A percentile compares a stretch with the other conserved stretches of the same genome.
These are phyloP conservation scores for Przewalskia tangutica DNA, from an alignment of 257 asterid species.

Conservation along the genomic window DNA sequence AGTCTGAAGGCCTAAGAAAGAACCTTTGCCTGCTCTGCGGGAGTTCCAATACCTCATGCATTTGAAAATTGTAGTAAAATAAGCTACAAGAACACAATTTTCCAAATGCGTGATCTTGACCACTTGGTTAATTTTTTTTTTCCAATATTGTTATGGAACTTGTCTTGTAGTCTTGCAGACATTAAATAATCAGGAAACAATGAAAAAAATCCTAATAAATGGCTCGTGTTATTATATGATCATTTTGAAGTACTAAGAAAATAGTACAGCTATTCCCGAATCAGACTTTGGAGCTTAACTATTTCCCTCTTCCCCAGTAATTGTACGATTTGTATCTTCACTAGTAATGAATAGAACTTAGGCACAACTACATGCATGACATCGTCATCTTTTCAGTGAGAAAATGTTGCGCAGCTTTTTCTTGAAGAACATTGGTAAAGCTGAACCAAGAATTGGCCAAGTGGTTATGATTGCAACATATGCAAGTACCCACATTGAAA, in stretches of 20 bases:
- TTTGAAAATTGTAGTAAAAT: not conserved
- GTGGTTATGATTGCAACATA: conserved; percentile 58
- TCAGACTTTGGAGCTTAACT: not conserved
- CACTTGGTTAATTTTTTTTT: not conserved
- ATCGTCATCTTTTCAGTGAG: conserved; percentile 15
- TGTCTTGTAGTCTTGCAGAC: not conserved
- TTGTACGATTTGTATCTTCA: not conserved
- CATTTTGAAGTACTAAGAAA: not conserved
- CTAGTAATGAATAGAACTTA: not conserved
- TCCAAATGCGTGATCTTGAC: not conserved
- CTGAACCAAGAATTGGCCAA: conserved; percentile 70
- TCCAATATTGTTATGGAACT: not conserved
- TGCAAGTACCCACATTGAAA: conserved; percentile 61
- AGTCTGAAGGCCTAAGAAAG: not conserved
- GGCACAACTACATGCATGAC: not conserved
- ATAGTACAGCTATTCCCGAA: not conserved
- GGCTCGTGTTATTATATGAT: not conserved
- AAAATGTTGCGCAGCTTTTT: conserved; percentile 27
- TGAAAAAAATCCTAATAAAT: not conserved
- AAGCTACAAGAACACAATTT: not conserved
- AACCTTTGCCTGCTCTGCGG: not conserved
- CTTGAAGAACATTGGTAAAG: conserved; percentile 33
- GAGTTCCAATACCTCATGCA: not conserved
- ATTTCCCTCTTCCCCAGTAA: not conserved
- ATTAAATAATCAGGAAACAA: not conserved